phyloP scores from a whole-genome alignment of 2,329 filamentous ascomycete species.

The Diaporthe humulicola region DNA sequence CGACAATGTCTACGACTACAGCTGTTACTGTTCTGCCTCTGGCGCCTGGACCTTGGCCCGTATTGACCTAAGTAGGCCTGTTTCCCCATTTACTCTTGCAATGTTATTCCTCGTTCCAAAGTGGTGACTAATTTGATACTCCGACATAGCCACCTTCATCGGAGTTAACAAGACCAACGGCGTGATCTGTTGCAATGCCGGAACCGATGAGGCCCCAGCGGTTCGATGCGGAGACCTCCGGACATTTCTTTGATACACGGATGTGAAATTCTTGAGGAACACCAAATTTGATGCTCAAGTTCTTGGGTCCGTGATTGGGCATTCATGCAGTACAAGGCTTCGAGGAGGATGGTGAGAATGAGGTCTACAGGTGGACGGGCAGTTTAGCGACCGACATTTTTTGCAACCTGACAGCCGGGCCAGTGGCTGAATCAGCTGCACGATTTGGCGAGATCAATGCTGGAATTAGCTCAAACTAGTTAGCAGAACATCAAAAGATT shows the following conservation, averaged over 20 bases:
- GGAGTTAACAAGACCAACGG: slow-evolving; percentile 34
- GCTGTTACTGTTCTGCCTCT: slow-evolving; percentile 20
- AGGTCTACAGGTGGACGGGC: no score
- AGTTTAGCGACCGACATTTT: background rate
- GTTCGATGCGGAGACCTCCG: slow-evolving; percentile 29
- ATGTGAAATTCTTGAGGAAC: background rate
- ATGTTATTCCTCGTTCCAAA: background rate
- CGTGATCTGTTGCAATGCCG: slow-evolving; percentile 36
- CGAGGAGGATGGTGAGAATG: background rate
- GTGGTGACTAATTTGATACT: background rate
- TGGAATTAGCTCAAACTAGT: background rate
- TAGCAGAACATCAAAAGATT: background rate
- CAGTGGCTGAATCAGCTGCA: background rate
- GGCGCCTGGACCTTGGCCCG: background rate
- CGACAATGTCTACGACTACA: slow-evolving; percentile 28
- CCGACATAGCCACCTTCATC: slow-evolving; percentile 27
- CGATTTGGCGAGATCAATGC: background rate
- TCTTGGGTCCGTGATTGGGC: background rate
- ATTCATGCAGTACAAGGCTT: background rate
- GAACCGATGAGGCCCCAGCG: slow-evolving; percentile 13
- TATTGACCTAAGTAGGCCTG: slow-evolving; percentile 28
- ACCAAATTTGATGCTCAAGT: background rate
- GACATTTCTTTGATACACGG: background rate
- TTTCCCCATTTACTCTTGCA: background rate
- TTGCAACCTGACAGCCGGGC: background rate